A percentile compares a stretch with the other conserved stretches of the same genome.
phyloP scores from a whole-genome alignment of 2,329 filamentous ascomycete species.

The Apiospora marii region DNA sequence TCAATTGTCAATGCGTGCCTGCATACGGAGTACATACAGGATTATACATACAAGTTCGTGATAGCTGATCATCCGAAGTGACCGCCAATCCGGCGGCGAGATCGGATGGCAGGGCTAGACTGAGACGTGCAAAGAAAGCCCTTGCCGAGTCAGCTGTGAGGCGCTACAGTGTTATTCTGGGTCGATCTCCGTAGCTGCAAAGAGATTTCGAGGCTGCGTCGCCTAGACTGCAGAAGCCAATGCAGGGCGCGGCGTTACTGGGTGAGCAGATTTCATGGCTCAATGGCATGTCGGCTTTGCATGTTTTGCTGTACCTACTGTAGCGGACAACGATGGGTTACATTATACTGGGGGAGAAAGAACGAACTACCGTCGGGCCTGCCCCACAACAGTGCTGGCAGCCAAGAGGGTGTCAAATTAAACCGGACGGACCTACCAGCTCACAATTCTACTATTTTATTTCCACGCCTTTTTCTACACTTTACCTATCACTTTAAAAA shows the following conservation, averaged over 20 bases:
- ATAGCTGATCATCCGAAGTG: constrained; percentile 1
- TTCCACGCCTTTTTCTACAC: too few species aligned
- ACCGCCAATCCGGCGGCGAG: neutral
- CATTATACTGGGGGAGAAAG: constrained; percentile 7
- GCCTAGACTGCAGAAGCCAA: neutral
- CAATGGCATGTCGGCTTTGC: neutral
- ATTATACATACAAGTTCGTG: neutral
- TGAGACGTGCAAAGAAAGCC: neutral
- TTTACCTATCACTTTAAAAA: too few species aligned
- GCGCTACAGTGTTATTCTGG: neutral
- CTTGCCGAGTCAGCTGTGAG: neutral
- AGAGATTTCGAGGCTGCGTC: constrained; percentile 1
- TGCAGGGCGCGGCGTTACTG: neutral
- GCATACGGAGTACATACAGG: too few species aligned
- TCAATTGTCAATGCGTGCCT: neutral
- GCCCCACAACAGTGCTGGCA: neutral
- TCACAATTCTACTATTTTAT: too few species aligned
- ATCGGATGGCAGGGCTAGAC: constrained; percentile 1
- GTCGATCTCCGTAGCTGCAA: neutral
- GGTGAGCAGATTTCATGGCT: too few species aligned
- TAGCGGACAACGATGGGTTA: neutral
- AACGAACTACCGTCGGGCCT: neutral
- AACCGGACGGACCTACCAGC: too few species aligned
- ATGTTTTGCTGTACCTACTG: neutral
- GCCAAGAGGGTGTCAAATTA: too few species aligned